A percentile compares a stretch with the other conserved stretches of the same genome.
Evolutionary conservation across 2,329 filamentous ascomycete species (phyloP).

Genomic region (Claviceps sp.): DNA sequence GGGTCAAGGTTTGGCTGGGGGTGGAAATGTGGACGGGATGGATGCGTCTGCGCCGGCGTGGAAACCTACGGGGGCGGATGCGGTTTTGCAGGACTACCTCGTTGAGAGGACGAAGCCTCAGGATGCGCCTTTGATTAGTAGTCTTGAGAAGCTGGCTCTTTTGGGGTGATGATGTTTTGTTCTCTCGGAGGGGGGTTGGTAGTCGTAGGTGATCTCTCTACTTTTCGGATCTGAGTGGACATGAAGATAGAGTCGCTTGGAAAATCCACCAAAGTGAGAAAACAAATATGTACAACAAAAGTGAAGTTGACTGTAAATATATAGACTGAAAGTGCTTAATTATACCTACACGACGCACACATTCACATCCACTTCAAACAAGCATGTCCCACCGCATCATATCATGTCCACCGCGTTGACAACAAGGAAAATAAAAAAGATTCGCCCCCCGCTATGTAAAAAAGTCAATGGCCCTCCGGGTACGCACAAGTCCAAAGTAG

Average conservation of each 20-base stretch:
- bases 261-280: no score
- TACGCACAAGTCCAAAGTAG: neutral
- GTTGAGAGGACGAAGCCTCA: slow-evolving; percentile 31
- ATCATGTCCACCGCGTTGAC: neutral
- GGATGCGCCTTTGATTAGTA: slow-evolving; percentile 34
- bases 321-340: no score
- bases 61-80: slow-evolving; percentile 34
- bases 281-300: no score
- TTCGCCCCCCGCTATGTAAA: slow-evolving; percentile 17
- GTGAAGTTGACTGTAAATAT: no score
- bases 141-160: slow-evolving; percentile 35
- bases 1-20: no score
- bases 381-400: neutral
- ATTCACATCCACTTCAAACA: neutral
- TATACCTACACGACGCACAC: no score
- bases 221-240: no score
- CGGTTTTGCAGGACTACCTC: slow-evolving; percentile 37
- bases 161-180: slow-evolving; percentile 23
- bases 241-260: no score
- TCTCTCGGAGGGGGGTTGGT: no score
- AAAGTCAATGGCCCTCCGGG: slow-evolving; percentile 2
- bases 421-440: neutral
- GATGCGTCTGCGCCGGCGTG: slow-evolving; percentile 7
- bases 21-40: neutral
- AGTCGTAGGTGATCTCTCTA: no score